Evolutionary conservation across 345 rosid species (phyloP).

Genomic region (Camelina laxa): DNA sequence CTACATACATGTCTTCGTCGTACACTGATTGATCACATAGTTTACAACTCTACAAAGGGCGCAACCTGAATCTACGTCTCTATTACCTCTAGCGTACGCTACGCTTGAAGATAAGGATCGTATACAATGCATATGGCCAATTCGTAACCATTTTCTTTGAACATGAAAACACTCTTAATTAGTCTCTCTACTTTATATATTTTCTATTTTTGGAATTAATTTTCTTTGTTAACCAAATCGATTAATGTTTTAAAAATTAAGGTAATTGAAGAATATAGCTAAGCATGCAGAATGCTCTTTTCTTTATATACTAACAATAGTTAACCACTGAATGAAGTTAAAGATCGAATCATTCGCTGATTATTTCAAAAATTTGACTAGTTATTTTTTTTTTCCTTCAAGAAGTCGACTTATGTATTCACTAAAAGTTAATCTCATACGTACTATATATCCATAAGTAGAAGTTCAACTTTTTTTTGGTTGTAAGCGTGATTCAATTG

Average conservation of each 20-base stretch:
- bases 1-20: no score
- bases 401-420: neutral
- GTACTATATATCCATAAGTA: no score
- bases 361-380: neutral
- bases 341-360: neutral
- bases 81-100: no score
- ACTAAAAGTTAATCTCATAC: no score
- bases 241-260: neutral
- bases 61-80: no score
- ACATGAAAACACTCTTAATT: neutral
- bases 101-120: no score
- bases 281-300: conserved; percentile 7
- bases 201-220: neutral
- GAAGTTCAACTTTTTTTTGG: neutral
- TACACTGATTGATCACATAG: no score
- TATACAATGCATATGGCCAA: no score
- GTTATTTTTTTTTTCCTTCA: neutral
- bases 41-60: no score
- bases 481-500: neutral
- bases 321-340: neutral
- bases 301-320: neutral
- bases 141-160: neutral
- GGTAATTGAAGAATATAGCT: neutral
- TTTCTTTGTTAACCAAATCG: neutral
- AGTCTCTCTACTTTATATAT: neutral